These are phyloP conservation scores for Botryosphaeria agaves DNA, from an alignment of 2,329 filamentous ascomycete genomes.

Conservation along the genomic window DNA sequence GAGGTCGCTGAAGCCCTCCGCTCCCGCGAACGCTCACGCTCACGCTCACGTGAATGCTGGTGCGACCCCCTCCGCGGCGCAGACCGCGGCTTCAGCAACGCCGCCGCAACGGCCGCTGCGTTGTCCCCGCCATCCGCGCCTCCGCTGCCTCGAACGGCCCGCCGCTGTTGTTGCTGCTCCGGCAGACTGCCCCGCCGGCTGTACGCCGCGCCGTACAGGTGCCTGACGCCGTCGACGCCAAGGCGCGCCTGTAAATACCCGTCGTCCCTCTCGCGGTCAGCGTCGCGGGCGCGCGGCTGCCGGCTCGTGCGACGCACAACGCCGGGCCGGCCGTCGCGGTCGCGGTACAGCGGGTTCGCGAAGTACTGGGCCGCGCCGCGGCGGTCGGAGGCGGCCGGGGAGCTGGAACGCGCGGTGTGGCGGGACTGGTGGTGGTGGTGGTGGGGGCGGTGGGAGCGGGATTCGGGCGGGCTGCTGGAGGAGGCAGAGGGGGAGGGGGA, in stretches of 20 bases:
- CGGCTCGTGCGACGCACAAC: conserved; percentile 23
- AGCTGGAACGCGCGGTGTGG: conserved; percentile 7
- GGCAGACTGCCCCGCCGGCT: conserved; percentile 8
- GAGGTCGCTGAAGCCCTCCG: conserved; percentile 8
- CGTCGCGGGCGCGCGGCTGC: conserved; percentile 7
- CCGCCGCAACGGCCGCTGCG: conserved; percentile 4
- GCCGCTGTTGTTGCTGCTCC: neutral
- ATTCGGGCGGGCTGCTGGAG: conserved; percentile 8
- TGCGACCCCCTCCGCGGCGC: conserved; percentile 3
- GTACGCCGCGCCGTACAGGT: neutral
- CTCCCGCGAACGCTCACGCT: conserved; percentile 1
- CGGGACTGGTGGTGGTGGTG: conserved; percentile 6
- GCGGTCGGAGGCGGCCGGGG: conserved; percentile 21
- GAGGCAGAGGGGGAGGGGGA: too few species aligned
- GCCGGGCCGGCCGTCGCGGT: conserved; percentile 23
- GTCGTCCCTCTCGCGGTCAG: too few species aligned
- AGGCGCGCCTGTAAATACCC: too few species aligned
- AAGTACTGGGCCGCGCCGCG: conserved; percentile 29
- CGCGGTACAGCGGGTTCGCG: conserved; percentile 30
- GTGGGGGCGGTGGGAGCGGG: conserved; percentile 2
- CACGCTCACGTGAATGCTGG: conserved; percentile 2
- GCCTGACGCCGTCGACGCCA: neutral
- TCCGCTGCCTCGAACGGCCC: conserved; percentile 1
- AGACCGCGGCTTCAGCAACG: conserved; percentile 3
- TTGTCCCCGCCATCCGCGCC: conserved; percentile 6